Percentiles rank a stretch among this genome's conserved stretches.
Evolutionary conservation across 331 rosid species (phyloP).

Genomic region (Dryas integrifolia): DNA sequence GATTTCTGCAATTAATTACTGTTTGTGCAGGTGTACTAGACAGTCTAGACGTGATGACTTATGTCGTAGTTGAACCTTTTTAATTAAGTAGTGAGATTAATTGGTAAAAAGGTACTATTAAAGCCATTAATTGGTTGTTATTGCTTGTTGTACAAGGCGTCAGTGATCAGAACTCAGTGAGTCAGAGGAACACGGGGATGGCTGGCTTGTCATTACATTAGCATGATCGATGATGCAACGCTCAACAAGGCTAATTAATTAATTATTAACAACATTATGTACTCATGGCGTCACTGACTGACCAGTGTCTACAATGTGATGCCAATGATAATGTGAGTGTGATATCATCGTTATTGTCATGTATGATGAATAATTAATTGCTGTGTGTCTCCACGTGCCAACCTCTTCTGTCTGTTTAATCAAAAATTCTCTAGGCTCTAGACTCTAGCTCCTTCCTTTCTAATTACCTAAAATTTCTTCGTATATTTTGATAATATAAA

Average conservation of each 20-base stretch:
- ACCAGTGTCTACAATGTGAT: not conserved
- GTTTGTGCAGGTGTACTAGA: not conserved
- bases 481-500: too few relatives aligned
- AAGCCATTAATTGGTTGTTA: not conserved
- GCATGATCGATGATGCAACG: not conserved
- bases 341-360: not conserved
- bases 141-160: constrained; percentile 12
- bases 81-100: not conserved
- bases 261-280: too few relatives aligned
- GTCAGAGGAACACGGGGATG: not conserved
- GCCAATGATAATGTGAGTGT: not conserved
- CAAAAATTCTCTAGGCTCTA: not conserved
- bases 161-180: not conserved
- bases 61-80: not conserved
- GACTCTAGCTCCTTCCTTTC: not conserved
- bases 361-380: not conserved
- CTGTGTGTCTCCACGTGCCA: not conserved
- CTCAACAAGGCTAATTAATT: not conserved
- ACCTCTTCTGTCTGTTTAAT: not conserved
- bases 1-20: too few relatives aligned
- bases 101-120: not conserved
- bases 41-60: not conserved
- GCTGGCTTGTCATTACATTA: too few relatives aligned
- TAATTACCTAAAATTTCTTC: not conserved
- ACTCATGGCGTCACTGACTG: not conserved